Conservation (phyloP, 2,329 filamentous ascomycete genomes). For the Ambrosiella cleistominuta region DNA sequence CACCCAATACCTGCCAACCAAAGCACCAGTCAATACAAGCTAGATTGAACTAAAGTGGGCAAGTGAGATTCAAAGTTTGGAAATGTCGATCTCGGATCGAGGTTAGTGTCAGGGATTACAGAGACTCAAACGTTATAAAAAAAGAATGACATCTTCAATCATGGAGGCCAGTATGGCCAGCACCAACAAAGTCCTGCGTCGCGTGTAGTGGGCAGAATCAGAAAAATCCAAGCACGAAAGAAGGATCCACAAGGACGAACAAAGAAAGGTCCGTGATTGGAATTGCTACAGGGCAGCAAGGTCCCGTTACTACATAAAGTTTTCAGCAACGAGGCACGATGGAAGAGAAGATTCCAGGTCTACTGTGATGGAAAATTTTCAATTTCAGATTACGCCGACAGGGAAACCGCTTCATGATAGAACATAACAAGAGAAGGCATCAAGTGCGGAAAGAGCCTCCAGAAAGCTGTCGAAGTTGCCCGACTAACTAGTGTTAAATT, state of each 20-base stretch:
- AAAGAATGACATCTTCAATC: no score
- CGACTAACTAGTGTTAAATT: background rate
- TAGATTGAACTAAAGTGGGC: background rate
- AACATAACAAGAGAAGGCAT: background rate
- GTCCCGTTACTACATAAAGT: background rate
- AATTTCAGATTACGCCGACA: background rate
- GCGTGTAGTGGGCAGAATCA: slow-evolving; percentile 1
- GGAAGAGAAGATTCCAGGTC: background rate
- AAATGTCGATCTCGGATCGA: background rate
- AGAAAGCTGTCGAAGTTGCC: background rate
- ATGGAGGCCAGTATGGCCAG: no score
- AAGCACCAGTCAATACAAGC: background rate
- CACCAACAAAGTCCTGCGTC: background rate
- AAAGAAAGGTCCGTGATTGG: background rate
- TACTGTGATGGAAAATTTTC: background rate
- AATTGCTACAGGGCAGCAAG: background rate
- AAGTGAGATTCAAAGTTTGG: background rate
- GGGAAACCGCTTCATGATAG: background rate
- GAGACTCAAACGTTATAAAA: no score
- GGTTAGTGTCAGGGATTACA: no score
- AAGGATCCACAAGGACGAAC: background rate
- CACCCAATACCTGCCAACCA: background rate
- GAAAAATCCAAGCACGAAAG: background rate
- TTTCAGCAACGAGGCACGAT: background rate
- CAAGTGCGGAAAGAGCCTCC: background rate